A percentile compares a stretch with the other conserved stretches of the same genome.
Conservation (phyloP, 208 protist species). For the Vickermania spadyakhi region DNA sequence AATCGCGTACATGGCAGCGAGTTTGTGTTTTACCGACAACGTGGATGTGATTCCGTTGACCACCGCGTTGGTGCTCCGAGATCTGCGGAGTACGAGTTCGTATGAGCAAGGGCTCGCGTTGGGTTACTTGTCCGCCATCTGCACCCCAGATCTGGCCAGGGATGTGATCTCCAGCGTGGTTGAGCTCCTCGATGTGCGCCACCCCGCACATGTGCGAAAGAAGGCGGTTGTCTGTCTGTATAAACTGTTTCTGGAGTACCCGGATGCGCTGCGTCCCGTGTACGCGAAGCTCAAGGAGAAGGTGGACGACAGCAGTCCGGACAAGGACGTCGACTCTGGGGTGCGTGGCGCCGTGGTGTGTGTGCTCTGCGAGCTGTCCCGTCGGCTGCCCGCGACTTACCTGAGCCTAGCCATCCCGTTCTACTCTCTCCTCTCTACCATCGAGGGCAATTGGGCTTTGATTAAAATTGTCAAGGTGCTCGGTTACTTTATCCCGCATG, state of each 20-base stretch:
- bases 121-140: constrained; percentile 94
- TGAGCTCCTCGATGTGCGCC: constrained; percentile 79
- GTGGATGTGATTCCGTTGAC: constrained; percentile 96
- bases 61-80: constrained; percentile 96
- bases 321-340: constrained; percentile 69
- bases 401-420: constrained; percentile 95
- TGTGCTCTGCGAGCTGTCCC: constrained; percentile 97
- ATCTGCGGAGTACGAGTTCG: constrained; percentile 90
- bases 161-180: constrained; percentile 95
- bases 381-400: constrained; percentile 97
- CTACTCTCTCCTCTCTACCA: constrained; percentile 92
- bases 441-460: constrained; percentile 98
- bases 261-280: constrained; percentile 93
- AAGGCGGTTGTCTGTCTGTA: constrained; percentile 94
- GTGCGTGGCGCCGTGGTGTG: constrained; percentile 95
- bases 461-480: constrained; percentile 99
- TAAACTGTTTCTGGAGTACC: constrained; percentile 97
- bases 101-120: constrained; percentile 95
- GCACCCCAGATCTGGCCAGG: constrained; percentile 92
- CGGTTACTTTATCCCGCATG: constrained; percentile 91
- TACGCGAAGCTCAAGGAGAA: constrained; percentile 96
- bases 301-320: constrained; percentile 89
- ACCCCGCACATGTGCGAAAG: constrained; percentile 89
- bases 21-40: constrained; percentile 90
- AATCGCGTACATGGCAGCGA: constrained; percentile 93